Evolutionary conservation across 257 asterid genomes (phyloP).

Genomic region (Catharanthus roseus): DNA sequence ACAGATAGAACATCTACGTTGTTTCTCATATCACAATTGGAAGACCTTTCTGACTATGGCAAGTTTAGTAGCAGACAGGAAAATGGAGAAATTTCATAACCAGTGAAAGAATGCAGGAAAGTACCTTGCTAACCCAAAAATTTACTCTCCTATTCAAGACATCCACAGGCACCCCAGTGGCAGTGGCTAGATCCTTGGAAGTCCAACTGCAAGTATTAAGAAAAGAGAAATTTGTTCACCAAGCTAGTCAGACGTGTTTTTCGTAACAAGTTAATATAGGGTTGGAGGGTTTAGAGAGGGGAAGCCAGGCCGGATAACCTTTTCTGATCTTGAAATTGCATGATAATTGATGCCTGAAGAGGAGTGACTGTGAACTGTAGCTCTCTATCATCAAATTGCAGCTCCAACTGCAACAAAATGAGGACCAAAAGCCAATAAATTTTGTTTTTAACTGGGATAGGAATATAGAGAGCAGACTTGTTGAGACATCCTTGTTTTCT

Average conservation of each 20-base stretch:
- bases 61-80: background rate
- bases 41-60: background rate
- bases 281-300: background rate
- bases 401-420: slow-evolving; percentile 64
- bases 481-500: background rate
- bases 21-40: background rate
- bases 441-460: background rate
- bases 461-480: background rate
- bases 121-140: slow-evolving; percentile 94
- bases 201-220: slow-evolving; percentile 70
- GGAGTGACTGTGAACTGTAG: slow-evolving; percentile 79
- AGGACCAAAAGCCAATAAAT: slow-evolving; percentile 14
- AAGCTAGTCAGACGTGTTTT: background rate
- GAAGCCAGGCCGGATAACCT: slow-evolving; percentile 40
- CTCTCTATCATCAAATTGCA: slow-evolving; percentile 79
- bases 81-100: background rate
- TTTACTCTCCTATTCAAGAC: slow-evolving; percentile 65
- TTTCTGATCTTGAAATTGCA: slow-evolving; percentile 81
- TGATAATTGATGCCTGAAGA: slow-evolving; percentile 83
- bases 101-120: background rate
- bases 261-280: background rate
- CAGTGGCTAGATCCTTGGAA: slow-evolving; percentile 73
- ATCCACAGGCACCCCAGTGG: slow-evolving; percentile 79
- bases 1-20: background rate
- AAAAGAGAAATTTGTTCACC: slow-evolving; percentile 4